phyloP scores from a whole-genome alignment of 176 grass and related monocot genomes.

The Eleusine coracana region DNA sequence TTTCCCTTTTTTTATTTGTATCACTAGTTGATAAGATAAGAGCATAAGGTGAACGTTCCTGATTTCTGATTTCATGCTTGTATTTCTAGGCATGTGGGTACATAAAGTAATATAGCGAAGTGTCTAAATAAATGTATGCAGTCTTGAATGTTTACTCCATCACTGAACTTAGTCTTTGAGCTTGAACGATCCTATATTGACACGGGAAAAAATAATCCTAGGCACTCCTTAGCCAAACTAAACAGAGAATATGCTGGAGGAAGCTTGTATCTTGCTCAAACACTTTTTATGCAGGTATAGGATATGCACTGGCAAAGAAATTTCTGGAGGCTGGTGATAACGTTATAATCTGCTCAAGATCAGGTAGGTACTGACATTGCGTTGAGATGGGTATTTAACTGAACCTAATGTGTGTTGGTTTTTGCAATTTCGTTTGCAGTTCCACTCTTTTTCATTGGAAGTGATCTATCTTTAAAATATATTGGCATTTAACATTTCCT shows the following conservation, averaged over 20 bases:
- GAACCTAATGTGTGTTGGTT: not conserved
- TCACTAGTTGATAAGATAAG: not conserved
- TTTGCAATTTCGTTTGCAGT: not conserved
- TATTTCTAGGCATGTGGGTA: not conserved
- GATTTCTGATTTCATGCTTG: not conserved
- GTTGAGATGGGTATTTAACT: not conserved
- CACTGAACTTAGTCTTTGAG: not conserved
- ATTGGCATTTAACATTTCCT: not conserved
- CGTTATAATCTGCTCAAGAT: constrained; percentile 92
- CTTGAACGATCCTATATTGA: too few relatives aligned
- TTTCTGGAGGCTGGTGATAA: constrained; percentile 88
- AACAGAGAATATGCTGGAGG: too few relatives aligned
- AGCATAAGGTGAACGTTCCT: not conserved
- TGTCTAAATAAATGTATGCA: too few relatives aligned
- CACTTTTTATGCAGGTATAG: constrained; percentile 60
- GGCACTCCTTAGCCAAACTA: not conserved
- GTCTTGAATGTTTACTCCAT: not conserved
- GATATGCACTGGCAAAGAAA: constrained; percentile 73
- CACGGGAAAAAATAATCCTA: too few relatives aligned
- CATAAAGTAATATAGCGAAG: not conserved
- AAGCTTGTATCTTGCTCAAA: not conserved
- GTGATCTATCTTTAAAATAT: constrained; percentile 1
- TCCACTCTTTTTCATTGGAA: not conserved
- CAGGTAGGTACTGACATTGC: constrained; percentile 44
- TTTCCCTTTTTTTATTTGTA: not conserved